Percentiles rank a stretch among this genome's conserved stretches.
These are phyloP conservation scores for Paspalum notatum DNA, from an alignment of 176 grass and related monocot species.

Conservation along the genomic window DNA sequence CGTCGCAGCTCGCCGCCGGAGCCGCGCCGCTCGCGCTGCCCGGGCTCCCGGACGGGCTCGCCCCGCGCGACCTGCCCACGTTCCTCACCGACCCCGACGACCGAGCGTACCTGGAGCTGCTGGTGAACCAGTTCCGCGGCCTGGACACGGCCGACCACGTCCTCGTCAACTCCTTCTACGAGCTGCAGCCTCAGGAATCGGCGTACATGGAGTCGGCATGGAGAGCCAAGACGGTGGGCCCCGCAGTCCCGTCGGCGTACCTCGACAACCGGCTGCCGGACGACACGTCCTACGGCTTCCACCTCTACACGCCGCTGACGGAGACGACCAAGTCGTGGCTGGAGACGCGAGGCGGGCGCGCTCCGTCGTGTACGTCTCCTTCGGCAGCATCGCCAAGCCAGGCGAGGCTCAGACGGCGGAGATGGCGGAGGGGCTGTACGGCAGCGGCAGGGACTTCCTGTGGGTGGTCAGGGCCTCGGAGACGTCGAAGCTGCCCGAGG, in stretches of 20 bases:
- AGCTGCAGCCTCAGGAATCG: conserved; percentile 57
- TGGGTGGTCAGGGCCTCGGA: conserved; percentile 58
- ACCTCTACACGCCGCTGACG: conserved; percentile 33
- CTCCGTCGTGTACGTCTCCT: conserved; percentile 58
- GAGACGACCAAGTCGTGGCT: conserved; percentile 33
- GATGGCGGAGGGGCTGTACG: conserved; percentile 43
- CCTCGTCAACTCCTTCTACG: conserved; percentile 69
- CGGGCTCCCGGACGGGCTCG: conserved; percentile 44
- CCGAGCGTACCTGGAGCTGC: conserved; percentile 34
- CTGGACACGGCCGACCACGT: conserved; percentile 59
- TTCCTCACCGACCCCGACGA: conserved; percentile 25
- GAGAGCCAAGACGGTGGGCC: conserved; percentile 42
- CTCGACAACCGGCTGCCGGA: conserved; percentile 44
- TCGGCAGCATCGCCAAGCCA: conserved; percentile 55
- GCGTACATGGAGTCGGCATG: conserved; percentile 27
- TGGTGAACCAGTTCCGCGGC: conserved; percentile 57
- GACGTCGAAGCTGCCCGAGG: conserved; percentile 25
- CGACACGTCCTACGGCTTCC: conserved; percentile 56
- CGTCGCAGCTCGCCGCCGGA: conserved; percentile 1
- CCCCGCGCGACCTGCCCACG: conserved; percentile 50
- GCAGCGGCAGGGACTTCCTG: conserved; percentile 43
- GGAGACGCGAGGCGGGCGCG: neutral
- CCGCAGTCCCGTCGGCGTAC: conserved; percentile 35
- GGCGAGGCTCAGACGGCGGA: conserved; percentile 42
- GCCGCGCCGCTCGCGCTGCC: conserved; percentile 24